Percentiles rank a stretch among this genome's conserved stretches.
These are phyloP conservation scores for Phytomonas sp. DNA, from an alignment of 208 protist genomes.

Conservation along the genomic window DNA sequence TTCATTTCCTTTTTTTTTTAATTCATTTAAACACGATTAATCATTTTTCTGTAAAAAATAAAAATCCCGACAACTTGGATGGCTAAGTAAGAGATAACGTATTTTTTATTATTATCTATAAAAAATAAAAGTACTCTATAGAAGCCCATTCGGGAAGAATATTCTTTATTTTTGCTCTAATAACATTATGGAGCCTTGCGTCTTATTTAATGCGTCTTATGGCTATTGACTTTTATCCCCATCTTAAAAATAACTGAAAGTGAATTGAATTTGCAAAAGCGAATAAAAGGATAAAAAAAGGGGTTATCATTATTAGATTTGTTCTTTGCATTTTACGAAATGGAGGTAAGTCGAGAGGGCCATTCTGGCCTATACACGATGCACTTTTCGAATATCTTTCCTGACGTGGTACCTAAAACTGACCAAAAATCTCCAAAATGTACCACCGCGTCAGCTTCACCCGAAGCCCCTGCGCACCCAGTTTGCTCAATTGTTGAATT, in stretches of 20 bases:
- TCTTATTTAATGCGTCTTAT: neutral
- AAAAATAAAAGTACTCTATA: neutral
- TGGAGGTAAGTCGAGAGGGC: slow-evolving; percentile 48
- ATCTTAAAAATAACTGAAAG: neutral
- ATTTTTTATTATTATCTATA: neutral
- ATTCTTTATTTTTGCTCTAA: neutral
- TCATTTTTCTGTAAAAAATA: neutral
- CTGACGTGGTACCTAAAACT: neutral
- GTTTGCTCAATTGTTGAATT: slow-evolving; percentile 45
- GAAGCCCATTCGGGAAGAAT: neutral
- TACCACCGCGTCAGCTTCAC: slow-evolving; percentile 14
- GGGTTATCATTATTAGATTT: neutral
- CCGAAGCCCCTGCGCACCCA: slow-evolving; percentile 11
- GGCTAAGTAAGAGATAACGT: neutral
- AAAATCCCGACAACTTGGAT: neutral
- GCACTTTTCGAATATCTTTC: slow-evolving; percentile 70
- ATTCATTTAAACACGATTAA: neutral
- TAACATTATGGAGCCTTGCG: neutral
- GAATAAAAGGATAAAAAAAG: neutral
- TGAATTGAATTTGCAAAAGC: neutral
- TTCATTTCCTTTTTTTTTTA: neutral
- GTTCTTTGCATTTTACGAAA: slow-evolving; percentile 11
- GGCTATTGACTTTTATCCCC: neutral
- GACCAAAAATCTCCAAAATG: slow-evolving; percentile 17
- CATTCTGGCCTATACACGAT: slow-evolving; percentile 77